phyloP scores from a whole-genome alignment of 495 filamentous ascomycete species.

The Podospora tetraspora region DNA sequence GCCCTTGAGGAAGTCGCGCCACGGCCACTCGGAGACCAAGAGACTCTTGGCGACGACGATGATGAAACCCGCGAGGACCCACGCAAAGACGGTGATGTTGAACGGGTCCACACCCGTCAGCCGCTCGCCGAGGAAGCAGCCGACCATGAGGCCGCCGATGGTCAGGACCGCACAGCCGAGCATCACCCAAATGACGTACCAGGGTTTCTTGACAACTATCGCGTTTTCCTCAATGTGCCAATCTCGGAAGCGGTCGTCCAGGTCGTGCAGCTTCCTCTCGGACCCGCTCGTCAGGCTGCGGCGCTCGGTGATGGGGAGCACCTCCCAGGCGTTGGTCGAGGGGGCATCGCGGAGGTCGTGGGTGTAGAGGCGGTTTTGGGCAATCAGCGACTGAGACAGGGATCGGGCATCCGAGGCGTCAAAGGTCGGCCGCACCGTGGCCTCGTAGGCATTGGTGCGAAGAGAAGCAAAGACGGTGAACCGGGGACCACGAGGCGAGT shows the following conservation, averaged over 20 bases:
- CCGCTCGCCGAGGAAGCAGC: slow-evolving; percentile 21
- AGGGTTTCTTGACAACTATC: slow-evolving; percentile 6
- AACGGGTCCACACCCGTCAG: slow-evolving; percentile 34
- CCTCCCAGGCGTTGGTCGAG: too few relatives aligned
- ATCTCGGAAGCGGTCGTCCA: not conserved
- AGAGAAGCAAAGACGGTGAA: too few relatives aligned
- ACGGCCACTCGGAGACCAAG: slow-evolving; percentile 30
- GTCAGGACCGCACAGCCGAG: not conserved
- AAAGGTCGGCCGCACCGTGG: too few relatives aligned
- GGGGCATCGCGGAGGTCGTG: too few relatives aligned
- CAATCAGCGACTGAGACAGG: too few relatives aligned
- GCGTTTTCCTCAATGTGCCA: slow-evolving; percentile 15
- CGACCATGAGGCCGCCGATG: slow-evolving; percentile 13
- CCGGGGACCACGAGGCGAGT: too few relatives aligned
- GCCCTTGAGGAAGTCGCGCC: slow-evolving; percentile 28
- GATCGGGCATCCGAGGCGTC: too few relatives aligned
- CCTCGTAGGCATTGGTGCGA: too few relatives aligned
- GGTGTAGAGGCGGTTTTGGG: too few relatives aligned
- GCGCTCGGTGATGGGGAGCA: too few relatives aligned
- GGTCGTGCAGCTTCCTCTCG: not conserved
- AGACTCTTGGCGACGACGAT: slow-evolving; percentile 28
- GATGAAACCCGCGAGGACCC: slow-evolving; percentile 31
- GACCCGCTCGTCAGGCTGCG: too few relatives aligned
- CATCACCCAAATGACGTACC: slow-evolving; percentile 2
- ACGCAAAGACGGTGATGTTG: slow-evolving; percentile 29